These are phyloP conservation scores for Apostasia shenzhenica DNA, from an alignment of 106 monocot species.

Conservation along the genomic window DNA sequence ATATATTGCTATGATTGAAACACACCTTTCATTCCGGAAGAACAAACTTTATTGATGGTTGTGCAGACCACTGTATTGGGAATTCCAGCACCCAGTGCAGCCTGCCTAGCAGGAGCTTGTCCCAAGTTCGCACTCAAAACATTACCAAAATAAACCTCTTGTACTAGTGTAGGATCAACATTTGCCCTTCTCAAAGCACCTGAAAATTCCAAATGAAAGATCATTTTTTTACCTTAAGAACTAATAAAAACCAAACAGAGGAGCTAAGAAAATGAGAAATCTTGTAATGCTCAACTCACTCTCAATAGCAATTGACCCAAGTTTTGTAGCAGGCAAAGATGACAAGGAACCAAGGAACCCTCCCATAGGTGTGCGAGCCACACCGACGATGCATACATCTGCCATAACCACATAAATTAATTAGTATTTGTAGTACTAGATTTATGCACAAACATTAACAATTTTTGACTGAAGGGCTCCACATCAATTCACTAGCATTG, in stretches of 20 bases:
- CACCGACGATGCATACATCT: slow-evolving; percentile 94
- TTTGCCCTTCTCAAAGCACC: slow-evolving; percentile 85
- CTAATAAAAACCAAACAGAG: not conserved
- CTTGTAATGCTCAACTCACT: slow-evolving; percentile 23
- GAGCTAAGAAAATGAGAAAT: not conserved
- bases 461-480: too few relatives aligned
- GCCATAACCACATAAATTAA: not conserved
- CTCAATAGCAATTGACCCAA: slow-evolving; percentile 81
- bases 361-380: slow-evolving; percentile 85
- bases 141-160: slow-evolving; percentile 92
- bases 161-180: slow-evolving; percentile 66
- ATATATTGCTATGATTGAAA: not conserved
- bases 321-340: slow-evolving; percentile 75
- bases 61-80: slow-evolving; percentile 80
- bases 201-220: slow-evolving; percentile 10
- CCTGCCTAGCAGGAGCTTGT: slow-evolving; percentile 93
- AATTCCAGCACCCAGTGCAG: slow-evolving; percentile 85
- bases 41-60: slow-evolving; percentile 93
- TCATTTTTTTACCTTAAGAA: not conserved
- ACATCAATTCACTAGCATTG: too few relatives aligned
- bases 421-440: too few relatives aligned
- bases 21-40: slow-evolving; percentile 89
- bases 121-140: slow-evolving; percentile 94
- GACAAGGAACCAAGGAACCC: slow-evolving; percentile 76
- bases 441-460: too few relatives aligned